These are phyloP conservation scores for Psidium guajava DNA, from an alignment of 345 rosid species.

Conservation along the genomic window DNA sequence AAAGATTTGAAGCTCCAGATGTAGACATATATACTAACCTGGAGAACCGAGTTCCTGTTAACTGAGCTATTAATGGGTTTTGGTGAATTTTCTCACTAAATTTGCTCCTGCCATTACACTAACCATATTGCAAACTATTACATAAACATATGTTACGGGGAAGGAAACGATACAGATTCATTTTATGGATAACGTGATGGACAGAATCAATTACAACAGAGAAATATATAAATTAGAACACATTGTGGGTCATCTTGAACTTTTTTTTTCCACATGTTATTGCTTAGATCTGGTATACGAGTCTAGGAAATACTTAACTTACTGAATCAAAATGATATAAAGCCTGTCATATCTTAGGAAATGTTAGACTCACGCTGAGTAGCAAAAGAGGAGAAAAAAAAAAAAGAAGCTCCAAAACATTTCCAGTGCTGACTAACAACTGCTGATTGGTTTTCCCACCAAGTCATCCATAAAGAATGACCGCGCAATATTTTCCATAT, in stretches of 20 bases:
- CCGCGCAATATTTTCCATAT: background rate
- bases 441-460: background rate
- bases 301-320: background rate
- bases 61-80: background rate
- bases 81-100: background rate
- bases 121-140: background rate
- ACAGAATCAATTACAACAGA: background rate
- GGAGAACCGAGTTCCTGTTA: background rate
- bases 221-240: background rate
- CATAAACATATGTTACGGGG: background rate
- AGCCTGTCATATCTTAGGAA: background rate
- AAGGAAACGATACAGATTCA: background rate
- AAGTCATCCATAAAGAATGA: background rate
- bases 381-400: background rate
- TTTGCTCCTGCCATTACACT: background rate
- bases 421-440: background rate
- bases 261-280: background rate
- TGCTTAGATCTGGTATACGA: background rate
- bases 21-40: background rate
- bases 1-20: background rate
- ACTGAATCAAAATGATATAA: background rate
- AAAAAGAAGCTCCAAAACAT: background rate
- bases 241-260: background rate
- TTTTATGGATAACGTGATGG: background rate
- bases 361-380: background rate